Base-by-base conservation (phyloP, 257 asterid species). In the Knoxia roxburghii region DNA sequence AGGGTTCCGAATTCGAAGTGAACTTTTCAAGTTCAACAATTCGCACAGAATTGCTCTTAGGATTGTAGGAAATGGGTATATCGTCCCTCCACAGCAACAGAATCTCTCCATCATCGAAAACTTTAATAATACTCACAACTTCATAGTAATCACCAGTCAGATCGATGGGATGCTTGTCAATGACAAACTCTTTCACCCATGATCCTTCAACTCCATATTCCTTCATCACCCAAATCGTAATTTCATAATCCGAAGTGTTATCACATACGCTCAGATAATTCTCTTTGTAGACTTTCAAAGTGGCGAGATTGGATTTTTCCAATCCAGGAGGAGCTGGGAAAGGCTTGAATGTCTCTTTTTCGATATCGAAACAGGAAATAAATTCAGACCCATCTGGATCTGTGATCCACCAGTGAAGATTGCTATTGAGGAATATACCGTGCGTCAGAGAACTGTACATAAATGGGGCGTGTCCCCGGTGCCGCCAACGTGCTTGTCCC, bases 201-300 rank as follows among this genome's bases (percentile, higher is more conserved):
- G 87, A 80, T 50, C 71, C 62, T 56, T 62, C 50, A 0, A 75
- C 78, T 49, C 78, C 78, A 1, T 86, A 82, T 26, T 86, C 85
- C 59, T 73, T 82, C 90, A 84, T 86, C 35, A 76, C 76, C 94
- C 94, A 84, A 2, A 80, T 77, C 11, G 74, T 79, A 15, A 84
- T n/a, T 72, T 14, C 72, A 53, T 7, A 8, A 35, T 4, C 68
- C 6, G 75, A 67, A 7, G 75, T 69, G 15, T 82, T 77, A 27
- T 86, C 85, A 56, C 89, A 80, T 6, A 86, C 12, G 14, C 85
- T 71, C 3, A 86, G 55, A 72, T 64, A 62, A 26, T 26, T 20
- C 7, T 62, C 80, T 53, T 65, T 48, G 18, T 77, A 56, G 13
- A 51, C 80, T 0, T 81, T 84, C 11, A 87, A 64, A 63, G 83